These are phyloP conservation scores for Suillus lakei DNA, from an alignment of 768 basidiomycete genomes.

Conservation along the genomic window DNA sequence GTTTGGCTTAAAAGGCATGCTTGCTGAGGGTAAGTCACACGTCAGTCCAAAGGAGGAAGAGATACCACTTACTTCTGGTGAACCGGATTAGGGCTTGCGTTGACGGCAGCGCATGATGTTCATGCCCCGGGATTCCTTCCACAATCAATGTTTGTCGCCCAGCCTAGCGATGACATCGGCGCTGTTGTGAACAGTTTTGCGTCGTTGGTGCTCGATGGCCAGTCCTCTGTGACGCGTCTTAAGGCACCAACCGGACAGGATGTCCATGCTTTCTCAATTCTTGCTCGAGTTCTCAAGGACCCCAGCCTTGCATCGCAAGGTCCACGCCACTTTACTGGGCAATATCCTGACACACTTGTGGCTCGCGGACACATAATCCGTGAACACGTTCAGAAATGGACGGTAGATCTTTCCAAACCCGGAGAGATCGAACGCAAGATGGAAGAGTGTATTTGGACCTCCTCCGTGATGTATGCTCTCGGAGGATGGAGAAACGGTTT, in stretches of 20 bases:
- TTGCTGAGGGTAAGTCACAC: conserved; percentile 57
- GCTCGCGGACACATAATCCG: conserved; percentile 11
- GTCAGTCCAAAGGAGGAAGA: neutral
- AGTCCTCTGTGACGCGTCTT: neutral
- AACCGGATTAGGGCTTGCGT: conserved; percentile 26
- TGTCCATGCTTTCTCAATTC: conserved; percentile 49
- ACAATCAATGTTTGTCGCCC: conserved; percentile 16
- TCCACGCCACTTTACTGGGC: conserved; percentile 21
- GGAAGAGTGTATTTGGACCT: conserved; percentile 65
- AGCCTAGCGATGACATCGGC: neutral
- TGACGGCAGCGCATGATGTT: conserved; percentile 35
- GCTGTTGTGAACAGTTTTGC: conserved; percentile 10
- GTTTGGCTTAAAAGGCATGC: conserved; percentile 63
- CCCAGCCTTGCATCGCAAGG: conserved; percentile 25
- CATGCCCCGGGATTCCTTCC: conserved; percentile 39
- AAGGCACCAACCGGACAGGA: conserved; percentile 13
- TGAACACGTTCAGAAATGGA: conserved; percentile 46
- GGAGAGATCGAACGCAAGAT: conserved; percentile 54
- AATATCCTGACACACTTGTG: conserved; percentile 17
- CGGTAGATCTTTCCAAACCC: conserved; percentile 38
- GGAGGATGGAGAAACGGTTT: conserved; percentile 56
- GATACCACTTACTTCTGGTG: neutral
- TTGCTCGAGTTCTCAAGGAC: conserved; percentile 58
- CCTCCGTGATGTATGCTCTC: conserved; percentile 56
- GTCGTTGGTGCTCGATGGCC: conserved; percentile 13